phyloP scores from a whole-genome alignment of 2,329 filamentous ascomycete species.

The Scytalidium sp. region DNA sequence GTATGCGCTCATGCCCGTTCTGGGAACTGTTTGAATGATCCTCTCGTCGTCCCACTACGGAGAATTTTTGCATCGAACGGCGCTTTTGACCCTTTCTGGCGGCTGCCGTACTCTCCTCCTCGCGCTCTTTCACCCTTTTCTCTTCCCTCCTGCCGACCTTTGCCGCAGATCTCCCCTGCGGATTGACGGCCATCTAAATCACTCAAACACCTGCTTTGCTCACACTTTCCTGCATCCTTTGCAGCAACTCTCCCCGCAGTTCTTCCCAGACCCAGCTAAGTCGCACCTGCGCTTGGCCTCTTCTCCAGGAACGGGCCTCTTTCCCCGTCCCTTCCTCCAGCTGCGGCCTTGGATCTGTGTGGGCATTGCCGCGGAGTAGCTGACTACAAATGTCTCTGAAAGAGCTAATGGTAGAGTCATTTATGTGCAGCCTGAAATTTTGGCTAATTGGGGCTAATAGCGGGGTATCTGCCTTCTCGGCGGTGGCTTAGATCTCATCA shows the following conservation, averaged over 20 bases:
- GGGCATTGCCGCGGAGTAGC: background rate
- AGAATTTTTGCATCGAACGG: background rate
- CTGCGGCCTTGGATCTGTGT: background rate
- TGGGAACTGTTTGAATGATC: no score
- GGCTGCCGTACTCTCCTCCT: background rate
- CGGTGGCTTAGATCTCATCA: no score
- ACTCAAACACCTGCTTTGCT: background rate
- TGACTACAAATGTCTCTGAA: background rate
- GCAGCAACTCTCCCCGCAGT: background rate
- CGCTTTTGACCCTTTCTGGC: background rate
- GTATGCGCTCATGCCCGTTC: no score
- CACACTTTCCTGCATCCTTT: background rate
- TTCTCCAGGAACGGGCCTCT: background rate
- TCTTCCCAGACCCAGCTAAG: background rate
- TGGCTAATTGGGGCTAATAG: no score
- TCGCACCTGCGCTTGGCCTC: background rate
- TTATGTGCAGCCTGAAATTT: no score
- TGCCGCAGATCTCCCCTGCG: background rate
- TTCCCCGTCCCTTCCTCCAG: background rate
- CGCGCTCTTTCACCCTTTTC: background rate
- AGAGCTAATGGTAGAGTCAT: no score
- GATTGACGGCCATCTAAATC: background rate
- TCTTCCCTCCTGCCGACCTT: background rate
- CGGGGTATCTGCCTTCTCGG: no score
- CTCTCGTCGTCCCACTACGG: no score